Base-by-base conservation (phyloP, 805 yeast genomes). In the Priceomyces fermenticarens region DNA sequence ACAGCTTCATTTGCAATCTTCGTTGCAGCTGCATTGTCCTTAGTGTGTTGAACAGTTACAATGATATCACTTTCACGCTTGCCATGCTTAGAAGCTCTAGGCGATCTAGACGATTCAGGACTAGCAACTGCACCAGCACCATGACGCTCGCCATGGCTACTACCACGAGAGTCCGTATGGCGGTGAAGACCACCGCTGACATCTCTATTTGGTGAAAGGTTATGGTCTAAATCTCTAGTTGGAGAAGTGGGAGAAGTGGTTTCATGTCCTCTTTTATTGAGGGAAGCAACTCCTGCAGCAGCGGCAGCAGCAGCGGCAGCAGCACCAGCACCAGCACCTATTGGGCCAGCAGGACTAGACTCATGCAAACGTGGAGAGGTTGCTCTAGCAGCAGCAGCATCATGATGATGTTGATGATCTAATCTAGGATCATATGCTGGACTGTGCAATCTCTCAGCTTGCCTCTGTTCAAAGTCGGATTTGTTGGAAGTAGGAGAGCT, bases 11-110 rank as follows among this genome's bases (percentile, higher is more conserved):
- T 41, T 26, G 70, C 70, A 39, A 63, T 46, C 8, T 30, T 17
- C 10, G 57, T 53, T 2, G 71, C 68, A 13, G 54, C 49, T 3
- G 41, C 41, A 20, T 52, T 49, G 42, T 55, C 58, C 13, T 42
- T 47, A 25, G 51, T 54, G 13, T 66, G 67, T 40, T 52, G 53
- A 14, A 65, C 68, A 9, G 61, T 56, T 4, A 65, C 69, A 31
- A 55, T 51, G 12, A 62, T 54, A 34, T 54, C 58, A 14, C 33
- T 33, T 20, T 27, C 7, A n/a, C 28, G 32, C 12, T 32, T 15
- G 9, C 17, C 33, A 4, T 10, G 14, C 26, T 32, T 15, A 3
- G 34, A 32, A 4, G 32, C 32, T 13, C 14, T 29, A 13, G 13
- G 14, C 4, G 32, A 12, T 29, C 15, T 29, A 12, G 32, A 6